These are phyloP conservation scores for Populus simonii DNA, from an alignment of 345 rosid genomes.

Conservation along the genomic window DNA sequence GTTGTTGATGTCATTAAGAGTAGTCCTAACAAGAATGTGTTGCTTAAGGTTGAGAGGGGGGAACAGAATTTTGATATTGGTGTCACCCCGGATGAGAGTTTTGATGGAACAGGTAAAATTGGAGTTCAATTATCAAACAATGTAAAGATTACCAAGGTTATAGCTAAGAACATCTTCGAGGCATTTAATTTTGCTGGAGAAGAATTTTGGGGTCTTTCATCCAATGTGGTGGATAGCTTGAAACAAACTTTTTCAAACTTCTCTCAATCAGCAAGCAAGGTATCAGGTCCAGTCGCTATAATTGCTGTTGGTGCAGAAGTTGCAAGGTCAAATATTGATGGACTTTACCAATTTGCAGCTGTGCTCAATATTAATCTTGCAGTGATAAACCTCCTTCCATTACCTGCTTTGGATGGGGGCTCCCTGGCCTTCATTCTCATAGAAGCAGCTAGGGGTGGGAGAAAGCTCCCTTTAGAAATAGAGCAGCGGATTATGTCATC, in stretches of 20 bases:
- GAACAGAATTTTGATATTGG: slow-evolving; percentile 48
- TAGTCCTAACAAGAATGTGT: slow-evolving; percentile 58
- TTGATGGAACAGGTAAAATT: slow-evolving; percentile 81
- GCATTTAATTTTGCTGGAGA: slow-evolving; percentile 58
- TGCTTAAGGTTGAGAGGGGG: slow-evolving; percentile 63
- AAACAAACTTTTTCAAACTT: slow-evolving; percentile 81
- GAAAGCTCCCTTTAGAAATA: slow-evolving; percentile 79
- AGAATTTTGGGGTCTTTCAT: slow-evolving; percentile 71
- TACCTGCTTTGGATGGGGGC: slow-evolving; percentile 95
- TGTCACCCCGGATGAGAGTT: slow-evolving; percentile 76
- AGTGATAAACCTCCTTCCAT: slow-evolving; percentile 78
- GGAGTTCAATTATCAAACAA: slow-evolving; percentile 90
- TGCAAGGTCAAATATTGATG: slow-evolving; percentile 84
- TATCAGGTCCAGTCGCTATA: slow-evolving; percentile 89
- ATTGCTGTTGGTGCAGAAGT: slow-evolving; percentile 98
- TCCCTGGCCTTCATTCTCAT: slow-evolving; percentile 78
- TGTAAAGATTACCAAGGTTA: slow-evolving; percentile 58
- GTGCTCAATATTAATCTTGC: slow-evolving; percentile 83
- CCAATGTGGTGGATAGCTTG: slow-evolving; percentile 72
- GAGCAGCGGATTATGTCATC: slow-evolving; percentile 93
- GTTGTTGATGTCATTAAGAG: slow-evolving; percentile 66
- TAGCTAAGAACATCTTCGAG: slow-evolving; percentile 54
- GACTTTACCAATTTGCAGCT: slow-evolving; percentile 90
- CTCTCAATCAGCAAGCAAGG: slow-evolving; percentile 83
- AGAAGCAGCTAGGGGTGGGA: slow-evolving; percentile 87